phyloP scores from a whole-genome alignment of 163 green algal genomes.

The Scenedesmus sp. region DNA sequence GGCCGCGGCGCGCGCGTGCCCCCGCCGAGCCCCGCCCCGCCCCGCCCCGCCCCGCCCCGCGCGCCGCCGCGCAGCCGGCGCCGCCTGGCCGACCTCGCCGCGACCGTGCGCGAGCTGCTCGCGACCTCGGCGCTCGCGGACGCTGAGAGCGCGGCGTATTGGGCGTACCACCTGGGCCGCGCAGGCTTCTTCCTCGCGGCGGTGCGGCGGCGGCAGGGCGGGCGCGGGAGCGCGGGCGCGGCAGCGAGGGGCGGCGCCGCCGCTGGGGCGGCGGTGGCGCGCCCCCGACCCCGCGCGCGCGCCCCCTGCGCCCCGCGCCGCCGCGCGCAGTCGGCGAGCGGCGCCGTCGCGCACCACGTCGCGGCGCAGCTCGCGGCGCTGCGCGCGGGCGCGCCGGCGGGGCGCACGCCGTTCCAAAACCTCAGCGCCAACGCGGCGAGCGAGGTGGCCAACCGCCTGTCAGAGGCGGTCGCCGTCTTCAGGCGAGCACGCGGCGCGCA shows the following conservation, averaged over 20 bases:
- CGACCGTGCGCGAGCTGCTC: conserved; percentile 8
- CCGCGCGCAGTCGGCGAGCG: conserved; percentile 19
- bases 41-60: neutral
- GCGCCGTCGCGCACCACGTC: conserved; percentile 51
- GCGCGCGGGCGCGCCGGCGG: neutral
- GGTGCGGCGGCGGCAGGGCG: conserved; percentile 40
- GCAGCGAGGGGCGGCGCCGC: neutral
- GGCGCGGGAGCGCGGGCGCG: neutral
- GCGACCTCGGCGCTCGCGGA: conserved; percentile 51
- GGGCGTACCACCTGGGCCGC: conserved; percentile 78
- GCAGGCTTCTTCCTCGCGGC: conserved; percentile 75
- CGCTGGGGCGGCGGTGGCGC: neutral
- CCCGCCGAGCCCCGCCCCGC: neutral
- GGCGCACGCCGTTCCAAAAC: conserved; percentile 44
- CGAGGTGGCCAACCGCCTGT: conserved; percentile 50
- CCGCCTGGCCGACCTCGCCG: neutral
- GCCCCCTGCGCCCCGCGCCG: neutral
- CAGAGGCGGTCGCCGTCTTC: conserved; percentile 59
- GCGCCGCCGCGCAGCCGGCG: neutral
- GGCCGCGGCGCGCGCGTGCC: neutral
- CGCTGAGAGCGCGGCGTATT: conserved; percentile 70
- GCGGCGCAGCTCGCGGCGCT: conserved; percentile 31
- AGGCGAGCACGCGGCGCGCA: too few relatives aligned
- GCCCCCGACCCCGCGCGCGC: too few relatives aligned
- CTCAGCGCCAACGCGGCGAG: conserved; percentile 28